Base-by-base conservation (phyloP, 2,329 filamentous ascomycete species). In the Oidium heveae region DNA sequence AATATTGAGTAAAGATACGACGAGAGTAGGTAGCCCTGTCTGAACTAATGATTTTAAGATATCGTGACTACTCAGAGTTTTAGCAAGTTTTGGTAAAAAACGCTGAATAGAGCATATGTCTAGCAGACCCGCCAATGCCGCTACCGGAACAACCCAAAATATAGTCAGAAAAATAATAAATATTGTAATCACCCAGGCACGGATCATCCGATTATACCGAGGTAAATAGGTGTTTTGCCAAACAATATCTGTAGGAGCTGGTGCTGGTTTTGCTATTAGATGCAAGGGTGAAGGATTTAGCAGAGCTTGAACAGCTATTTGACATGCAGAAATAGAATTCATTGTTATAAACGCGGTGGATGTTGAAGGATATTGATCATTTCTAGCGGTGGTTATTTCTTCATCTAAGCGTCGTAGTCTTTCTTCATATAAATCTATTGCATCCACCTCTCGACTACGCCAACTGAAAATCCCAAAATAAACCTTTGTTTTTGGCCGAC, bases 271-370 rank as follows among this genome's bases (percentile, higher is more conserved):
- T 9, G 89, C 88, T 54, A 94, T 71, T 6, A 98, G 74, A 57
- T 84, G 82, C 56, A 88, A 81, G 0, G 93, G 91, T 12, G 84
- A 82, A 3, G 91, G 87, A 63, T 96, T 89, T 54, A 98, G 79
- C 12, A 94, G 81, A 4, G 91, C 88, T 67, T 98, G 91, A 46
- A 94, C 86, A 24, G 88, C 86, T 87, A 96, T 94, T 69, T 98
- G 91, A 61, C 78, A 81, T 34, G 88, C 82, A 15, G 88, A 85
- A 52, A 94, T 91, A 3, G 86, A 91, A 69, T 95, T 86, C 86
- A 98, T 93, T 0, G 91, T 96, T 41, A 98, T 85, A 66, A 98
- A 95, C 0, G 93, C 93, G 57, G 93, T 75, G 52, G 89, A 82
- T 0, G 81, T 88, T 0, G 91, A 74, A 6, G 74, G 70, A 62